Conservation (phyloP, 306 rosid species). For the Luffa aegyptiaca region DNA sequence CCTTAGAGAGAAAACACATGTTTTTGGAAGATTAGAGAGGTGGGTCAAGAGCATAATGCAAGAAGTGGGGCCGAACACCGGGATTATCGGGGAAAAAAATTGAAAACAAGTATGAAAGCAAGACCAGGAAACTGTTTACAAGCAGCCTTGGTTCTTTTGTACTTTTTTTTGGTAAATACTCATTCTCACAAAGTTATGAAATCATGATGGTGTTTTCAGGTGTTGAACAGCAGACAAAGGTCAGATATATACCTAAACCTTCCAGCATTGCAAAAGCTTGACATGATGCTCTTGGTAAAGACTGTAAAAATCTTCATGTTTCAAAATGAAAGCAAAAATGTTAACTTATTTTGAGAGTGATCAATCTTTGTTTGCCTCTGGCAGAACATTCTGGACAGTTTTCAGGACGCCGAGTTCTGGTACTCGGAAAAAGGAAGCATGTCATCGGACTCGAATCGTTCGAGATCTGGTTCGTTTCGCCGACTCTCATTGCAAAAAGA, state of each 20-base stretch:
- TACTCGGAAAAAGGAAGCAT: conserved; percentile 84
- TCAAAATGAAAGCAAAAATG: not conserved
- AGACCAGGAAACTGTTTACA: not conserved
- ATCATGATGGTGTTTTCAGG: conserved; percentile 25
- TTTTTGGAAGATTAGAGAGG: no score
- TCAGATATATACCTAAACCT: conserved; percentile 78
- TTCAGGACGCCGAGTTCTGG: conserved; percentile 74
- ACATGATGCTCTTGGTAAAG: conserved; percentile 72
- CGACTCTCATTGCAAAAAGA: conserved; percentile 54
- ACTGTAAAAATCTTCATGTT: not conserved
- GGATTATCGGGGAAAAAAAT: no score
- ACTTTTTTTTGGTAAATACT: not conserved
- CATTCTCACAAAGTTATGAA: not conserved
- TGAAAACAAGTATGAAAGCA: not conserved
- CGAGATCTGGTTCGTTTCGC: conserved; percentile 60
- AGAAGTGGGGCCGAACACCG: not conserved
- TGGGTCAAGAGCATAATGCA: no score
- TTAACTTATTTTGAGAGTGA: not conserved
- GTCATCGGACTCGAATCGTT: conserved; percentile 40
- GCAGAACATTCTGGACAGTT: conserved; percentile 85
- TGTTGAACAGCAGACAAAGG: conserved; percentile 76
- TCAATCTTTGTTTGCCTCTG: not conserved
- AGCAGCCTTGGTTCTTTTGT: not conserved
- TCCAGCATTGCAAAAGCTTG: conserved; percentile 87
- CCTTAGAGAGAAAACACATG: no score